These are phyloP conservation scores for Pichia sp. DNA, from an alignment of 1,139 yeast species.

Conservation along the genomic window DNA sequence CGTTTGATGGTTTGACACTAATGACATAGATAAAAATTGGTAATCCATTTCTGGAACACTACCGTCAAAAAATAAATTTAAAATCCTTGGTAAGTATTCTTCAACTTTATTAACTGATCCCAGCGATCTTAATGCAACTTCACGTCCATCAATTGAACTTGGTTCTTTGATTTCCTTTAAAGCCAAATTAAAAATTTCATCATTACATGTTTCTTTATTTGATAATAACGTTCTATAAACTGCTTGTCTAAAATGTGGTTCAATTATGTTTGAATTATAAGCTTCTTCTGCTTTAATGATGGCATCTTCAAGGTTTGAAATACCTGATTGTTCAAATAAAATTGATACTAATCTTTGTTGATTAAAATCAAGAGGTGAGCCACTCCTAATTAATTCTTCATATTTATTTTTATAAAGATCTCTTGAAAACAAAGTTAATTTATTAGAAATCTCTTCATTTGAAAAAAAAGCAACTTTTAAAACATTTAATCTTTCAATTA, in stretches of 20 bases:
- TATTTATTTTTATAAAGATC: constrained; percentile 39
- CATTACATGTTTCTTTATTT: constrained; percentile 34
- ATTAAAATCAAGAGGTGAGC: constrained; percentile 30
- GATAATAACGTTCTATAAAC: constrained; percentile 48
- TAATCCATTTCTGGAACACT: constrained; percentile 66
- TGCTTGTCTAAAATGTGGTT: constrained; percentile 52
- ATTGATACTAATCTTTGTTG: constrained; percentile 46
- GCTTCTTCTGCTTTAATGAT: constrained; percentile 39
- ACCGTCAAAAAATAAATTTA: constrained; percentile 36
- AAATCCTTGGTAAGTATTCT: constrained; percentile 33
- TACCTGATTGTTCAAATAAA: constrained; percentile 48
- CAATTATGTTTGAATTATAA: constrained; percentile 35
- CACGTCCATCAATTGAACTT: constrained; percentile 59
- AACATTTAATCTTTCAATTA: constrained; percentile 39
- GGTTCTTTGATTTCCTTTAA: constrained; percentile 47
- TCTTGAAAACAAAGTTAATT: constrained; percentile 37
- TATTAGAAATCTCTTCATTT: constrained; percentile 34
- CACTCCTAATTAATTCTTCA: constrained; percentile 32
- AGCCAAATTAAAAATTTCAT: constrained; percentile 42
- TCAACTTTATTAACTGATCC: constrained; percentile 45
- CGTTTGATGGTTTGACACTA: constrained; percentile 46
- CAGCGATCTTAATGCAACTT: constrained; percentile 54
- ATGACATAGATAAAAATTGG: constrained; percentile 49
- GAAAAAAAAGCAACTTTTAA: constrained; percentile 45
- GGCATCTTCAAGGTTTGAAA: constrained; percentile 43